Conservation (phyloP, 192 early-diverging fungal species). For the Coemansia sp. region DNA sequence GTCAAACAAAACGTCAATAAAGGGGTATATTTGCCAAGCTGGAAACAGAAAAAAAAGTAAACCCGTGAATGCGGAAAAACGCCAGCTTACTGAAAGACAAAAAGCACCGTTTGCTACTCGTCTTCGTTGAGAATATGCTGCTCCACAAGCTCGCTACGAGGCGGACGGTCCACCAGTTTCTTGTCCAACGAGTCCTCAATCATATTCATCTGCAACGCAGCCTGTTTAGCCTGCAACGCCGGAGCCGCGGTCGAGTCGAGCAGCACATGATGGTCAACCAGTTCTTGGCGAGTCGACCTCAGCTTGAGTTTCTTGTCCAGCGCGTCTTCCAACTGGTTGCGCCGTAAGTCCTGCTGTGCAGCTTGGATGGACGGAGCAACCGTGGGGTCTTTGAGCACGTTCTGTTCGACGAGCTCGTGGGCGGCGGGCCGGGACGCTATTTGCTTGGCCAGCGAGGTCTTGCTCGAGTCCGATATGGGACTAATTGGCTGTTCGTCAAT, state of each 20-base stretch:
- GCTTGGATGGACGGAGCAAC: slow-evolving; percentile 47
- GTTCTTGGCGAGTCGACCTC: slow-evolving; percentile 58
- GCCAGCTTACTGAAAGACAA: no score
- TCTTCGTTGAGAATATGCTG: slow-evolving; percentile 57
- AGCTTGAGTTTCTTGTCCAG: slow-evolving; percentile 60
- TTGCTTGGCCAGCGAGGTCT: slow-evolving; percentile 32
- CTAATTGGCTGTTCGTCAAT: slow-evolving; percentile 12
- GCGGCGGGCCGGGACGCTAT: slow-evolving; percentile 54
- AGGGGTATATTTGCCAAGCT: no score
- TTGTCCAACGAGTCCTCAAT: slow-evolving; percentile 58
- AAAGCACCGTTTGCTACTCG: background rate
- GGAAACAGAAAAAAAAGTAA: no score
- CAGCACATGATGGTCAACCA: slow-evolving; percentile 61
- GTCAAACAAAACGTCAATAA: no score
- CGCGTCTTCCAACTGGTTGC: slow-evolving; percentile 48
- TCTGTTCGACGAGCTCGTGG: slow-evolving; percentile 56
- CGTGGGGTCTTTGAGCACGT: slow-evolving; percentile 59
- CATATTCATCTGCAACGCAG: slow-evolving; percentile 27
- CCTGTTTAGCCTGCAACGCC: slow-evolving; percentile 34
- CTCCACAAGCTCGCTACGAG: slow-evolving; percentile 58
- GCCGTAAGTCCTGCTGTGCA: slow-evolving; percentile 26
- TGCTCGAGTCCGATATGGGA: background rate
- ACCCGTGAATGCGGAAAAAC: no score
- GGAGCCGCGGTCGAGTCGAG: slow-evolving; percentile 46
- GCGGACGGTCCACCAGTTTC: slow-evolving; percentile 60